phyloP scores from a whole-genome alignment of 1,139 yeast genomes.

The Scheffersomyces titani region DNA sequence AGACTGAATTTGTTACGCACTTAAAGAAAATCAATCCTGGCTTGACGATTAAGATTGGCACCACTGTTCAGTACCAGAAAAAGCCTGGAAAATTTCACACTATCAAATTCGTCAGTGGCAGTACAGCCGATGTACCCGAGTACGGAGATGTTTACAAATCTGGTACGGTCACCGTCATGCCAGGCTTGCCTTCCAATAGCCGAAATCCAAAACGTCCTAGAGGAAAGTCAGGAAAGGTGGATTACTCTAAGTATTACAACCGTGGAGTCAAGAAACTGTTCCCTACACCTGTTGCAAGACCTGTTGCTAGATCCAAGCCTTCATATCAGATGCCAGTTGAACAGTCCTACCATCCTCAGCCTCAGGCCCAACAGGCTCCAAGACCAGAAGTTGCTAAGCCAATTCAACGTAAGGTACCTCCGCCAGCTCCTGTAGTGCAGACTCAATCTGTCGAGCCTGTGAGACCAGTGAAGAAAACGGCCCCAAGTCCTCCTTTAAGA shows the following conservation, averaged over 20 bases:
- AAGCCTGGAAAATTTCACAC: constrained; percentile 82
- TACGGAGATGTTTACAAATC: constrained; percentile 82
- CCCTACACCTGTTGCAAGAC: constrained; percentile 10
- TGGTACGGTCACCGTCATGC: constrained; percentile 78
- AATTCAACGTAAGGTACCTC: constrained; percentile 10
- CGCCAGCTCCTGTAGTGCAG: constrained; percentile 8
- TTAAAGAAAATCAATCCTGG: constrained; percentile 64
- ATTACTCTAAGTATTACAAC: constrained; percentile 45
- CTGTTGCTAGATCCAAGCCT: constrained; percentile 1
- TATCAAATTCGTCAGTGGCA: constrained; percentile 67
- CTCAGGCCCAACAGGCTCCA: constrained; percentile 6
- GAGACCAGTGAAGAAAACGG: constrained; percentile 34
- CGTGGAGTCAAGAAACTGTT: constrained; percentile 22
- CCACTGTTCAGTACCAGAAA: constrained; percentile 80
- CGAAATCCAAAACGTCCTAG: constrained; percentile 72
- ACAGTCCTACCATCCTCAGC: not conserved
- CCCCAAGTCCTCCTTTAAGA: constrained; percentile 40
- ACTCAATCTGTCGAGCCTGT: constrained; percentile 15
- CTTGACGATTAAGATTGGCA: constrained; percentile 65
- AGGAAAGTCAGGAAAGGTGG: constrained; percentile 39
- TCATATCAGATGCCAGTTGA: not conserved
- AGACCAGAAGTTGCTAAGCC: constrained; percentile 9
- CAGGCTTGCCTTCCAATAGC: constrained; percentile 77
- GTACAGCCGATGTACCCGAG: constrained; percentile 53
- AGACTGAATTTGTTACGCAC: constrained; percentile 85